Evolutionary conservation across 1,284 basidiomycete genomes (phyloP).

Genomic region (Fistulina hepatica): DNA sequence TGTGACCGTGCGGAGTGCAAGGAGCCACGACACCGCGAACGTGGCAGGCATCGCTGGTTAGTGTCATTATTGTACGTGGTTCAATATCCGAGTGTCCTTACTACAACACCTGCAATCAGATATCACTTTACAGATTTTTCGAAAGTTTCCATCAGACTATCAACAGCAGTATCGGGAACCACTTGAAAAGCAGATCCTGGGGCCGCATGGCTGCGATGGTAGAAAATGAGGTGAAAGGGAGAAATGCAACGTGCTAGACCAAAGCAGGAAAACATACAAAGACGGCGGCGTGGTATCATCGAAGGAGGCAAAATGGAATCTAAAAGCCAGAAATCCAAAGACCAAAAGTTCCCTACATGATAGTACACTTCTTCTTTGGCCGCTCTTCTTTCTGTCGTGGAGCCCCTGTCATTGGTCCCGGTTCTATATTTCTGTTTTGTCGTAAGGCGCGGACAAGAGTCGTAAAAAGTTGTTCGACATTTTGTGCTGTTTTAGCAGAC

Average conservation of each 20-base stretch:
- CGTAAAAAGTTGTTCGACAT: conserved; percentile 91
- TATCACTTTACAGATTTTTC: too few relatives aligned
- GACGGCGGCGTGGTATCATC: conserved; percentile 79
- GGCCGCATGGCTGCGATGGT: conserved; percentile 22
- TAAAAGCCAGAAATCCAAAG: conserved; percentile 48
- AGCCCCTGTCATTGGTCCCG: conserved; percentile 23
- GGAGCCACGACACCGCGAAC: too few relatives aligned
- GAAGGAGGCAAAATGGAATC: conserved; percentile 51
- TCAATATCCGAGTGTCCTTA: too few relatives aligned
- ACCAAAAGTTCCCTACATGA: conserved; percentile 64
- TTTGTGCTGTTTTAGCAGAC: conserved; percentile 89
- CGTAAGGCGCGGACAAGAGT: conserved; percentile 85
- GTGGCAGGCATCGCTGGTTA: too few relatives aligned
- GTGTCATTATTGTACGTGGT: too few relatives aligned
- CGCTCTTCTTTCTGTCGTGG: conserved; percentile 33
- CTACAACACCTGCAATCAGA: too few relatives aligned
- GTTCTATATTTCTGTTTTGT: conserved; percentile 43
- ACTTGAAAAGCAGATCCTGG: too few relatives aligned
- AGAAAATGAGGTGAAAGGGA: conserved; percentile 29
- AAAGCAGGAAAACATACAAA: too few relatives aligned
- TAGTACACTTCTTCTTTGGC: conserved; percentile 56
- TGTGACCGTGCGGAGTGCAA: too few relatives aligned
- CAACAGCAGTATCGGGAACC: too few relatives aligned
- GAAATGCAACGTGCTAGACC: too few relatives aligned
- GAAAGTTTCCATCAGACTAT: too few relatives aligned